Evolutionary conservation across 129 eudicot species (phyloP).

Genomic region (Daucus carota): DH1_v3.0 NC_030382.2:28027001-28027500

Average conservation of each 20-base stretch:
- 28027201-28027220: constrained; percentile 27
- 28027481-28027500: no score
- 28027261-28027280: neutral
- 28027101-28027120: no score
- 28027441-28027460: neutral
- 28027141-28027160: constrained; percentile 90
- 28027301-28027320: constrained; percentile 83
- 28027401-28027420: neutral
- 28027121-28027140: constrained; percentile 37
- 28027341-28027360: constrained; percentile 88
- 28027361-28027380: constrained; percentile 92
- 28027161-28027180: constrained; percentile 79
- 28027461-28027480: no score
- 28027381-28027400: constrained; percentile 39
- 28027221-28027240: neutral
- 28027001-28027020: constrained; percentile 81
- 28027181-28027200: constrained; percentile 96
- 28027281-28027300: constrained; percentile 46
- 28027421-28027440: neutral
- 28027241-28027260: constrained; percentile 6
- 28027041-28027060: constrained; percentile 96
- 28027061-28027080: neutral
- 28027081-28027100: neutral
- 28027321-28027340: constrained; percentile 86
- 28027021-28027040: constrained; percentile 76